These are phyloP conservation scores for Coprinopsis strossmayeri DNA, from an alignment of 768 basidiomycete species.

Conservation along the genomic window DNA sequence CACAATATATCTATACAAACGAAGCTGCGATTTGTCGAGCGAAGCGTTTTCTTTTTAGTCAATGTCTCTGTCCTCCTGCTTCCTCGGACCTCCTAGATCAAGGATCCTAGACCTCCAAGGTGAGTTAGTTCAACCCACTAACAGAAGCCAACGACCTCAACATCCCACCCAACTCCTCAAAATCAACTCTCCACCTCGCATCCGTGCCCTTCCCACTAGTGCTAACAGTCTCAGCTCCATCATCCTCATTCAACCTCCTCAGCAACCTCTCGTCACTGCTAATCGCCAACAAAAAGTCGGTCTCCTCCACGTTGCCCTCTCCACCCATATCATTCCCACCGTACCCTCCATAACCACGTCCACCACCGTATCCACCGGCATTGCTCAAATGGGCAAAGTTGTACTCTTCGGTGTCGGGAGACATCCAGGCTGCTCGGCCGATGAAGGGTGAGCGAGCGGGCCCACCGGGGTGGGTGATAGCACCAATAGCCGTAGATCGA, in stretches of 20 bases:
- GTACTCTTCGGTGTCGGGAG: constrained; percentile 6
- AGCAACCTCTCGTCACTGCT: constrained; percentile 77
- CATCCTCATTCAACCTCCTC: constrained; percentile 68
- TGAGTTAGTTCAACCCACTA: neutral
- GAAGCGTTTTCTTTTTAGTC: too few relatives aligned
- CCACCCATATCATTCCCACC: constrained; percentile 17
- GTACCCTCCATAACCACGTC: constrained; percentile 14
- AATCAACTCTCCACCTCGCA: constrained; percentile 59
- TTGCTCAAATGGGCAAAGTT: constrained; percentile 16
- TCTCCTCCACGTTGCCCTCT: constrained; percentile 29
- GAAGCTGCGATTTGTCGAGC: too few relatives aligned
- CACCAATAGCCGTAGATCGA: constrained; percentile 75
- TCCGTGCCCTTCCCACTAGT: constrained; percentile 73
- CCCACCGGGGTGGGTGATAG: constrained; percentile 65
- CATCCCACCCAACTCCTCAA: constrained; percentile 24
- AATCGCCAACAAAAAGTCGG: constrained; percentile 57
- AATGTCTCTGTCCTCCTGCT: too few relatives aligned
- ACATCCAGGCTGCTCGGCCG: constrained; percentile 17
- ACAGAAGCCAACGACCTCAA: constrained; percentile 21
- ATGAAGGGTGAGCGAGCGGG: constrained; percentile 33
- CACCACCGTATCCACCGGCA: constrained; percentile 19
- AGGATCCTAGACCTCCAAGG: too few relatives aligned
- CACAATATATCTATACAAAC: too few relatives aligned
- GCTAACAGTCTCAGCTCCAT: constrained; percentile 63
- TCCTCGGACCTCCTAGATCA: too few relatives aligned